Conservation (phyloP, 176 grass and related monocot genomes). For the Lolium multiflorum region DNA sequence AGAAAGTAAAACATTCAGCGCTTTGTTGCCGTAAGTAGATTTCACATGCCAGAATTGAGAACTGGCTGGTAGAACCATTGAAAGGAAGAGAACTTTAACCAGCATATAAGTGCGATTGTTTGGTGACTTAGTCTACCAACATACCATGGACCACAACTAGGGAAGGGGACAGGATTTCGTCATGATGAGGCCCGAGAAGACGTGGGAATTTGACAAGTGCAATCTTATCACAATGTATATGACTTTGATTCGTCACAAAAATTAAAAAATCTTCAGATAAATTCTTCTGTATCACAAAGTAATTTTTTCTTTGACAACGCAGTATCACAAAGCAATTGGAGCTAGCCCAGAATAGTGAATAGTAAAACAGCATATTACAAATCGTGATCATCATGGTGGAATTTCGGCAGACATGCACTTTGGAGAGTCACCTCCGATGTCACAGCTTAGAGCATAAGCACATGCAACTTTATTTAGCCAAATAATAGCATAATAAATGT, state of each 20-base stretch:
- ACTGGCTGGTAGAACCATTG: not conserved
- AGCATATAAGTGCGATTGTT: not conserved
- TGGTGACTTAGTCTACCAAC: not conserved
- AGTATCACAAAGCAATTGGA: not conserved
- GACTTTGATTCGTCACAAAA: not conserved
- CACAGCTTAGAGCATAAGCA: too few relatives aligned
- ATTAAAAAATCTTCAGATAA: too few relatives aligned
- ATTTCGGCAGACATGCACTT: too few relatives aligned
- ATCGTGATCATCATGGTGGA: too few relatives aligned
- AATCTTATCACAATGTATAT: not conserved
- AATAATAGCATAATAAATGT: too few relatives aligned
- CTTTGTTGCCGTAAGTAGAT: not conserved
- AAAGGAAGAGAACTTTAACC: not conserved
- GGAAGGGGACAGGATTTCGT: not conserved
- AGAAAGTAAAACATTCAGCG: not conserved
- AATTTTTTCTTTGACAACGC: not conserved
- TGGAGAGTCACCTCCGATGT: too few relatives aligned
- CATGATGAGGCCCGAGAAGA: not conserved
- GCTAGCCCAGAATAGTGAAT: not conserved
- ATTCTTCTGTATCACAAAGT: too few relatives aligned
- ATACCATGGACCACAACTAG: not conserved
- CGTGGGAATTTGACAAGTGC: too few relatives aligned
- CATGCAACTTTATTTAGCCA: too few relatives aligned
- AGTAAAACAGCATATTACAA: not conserved
- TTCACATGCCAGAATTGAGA: not conserved